Evolutionary conservation across 805 yeast species (phyloP), one percentile per base, ranked within the genome.

Genomic region (Saccharomycopsis capsularis): DNA sequence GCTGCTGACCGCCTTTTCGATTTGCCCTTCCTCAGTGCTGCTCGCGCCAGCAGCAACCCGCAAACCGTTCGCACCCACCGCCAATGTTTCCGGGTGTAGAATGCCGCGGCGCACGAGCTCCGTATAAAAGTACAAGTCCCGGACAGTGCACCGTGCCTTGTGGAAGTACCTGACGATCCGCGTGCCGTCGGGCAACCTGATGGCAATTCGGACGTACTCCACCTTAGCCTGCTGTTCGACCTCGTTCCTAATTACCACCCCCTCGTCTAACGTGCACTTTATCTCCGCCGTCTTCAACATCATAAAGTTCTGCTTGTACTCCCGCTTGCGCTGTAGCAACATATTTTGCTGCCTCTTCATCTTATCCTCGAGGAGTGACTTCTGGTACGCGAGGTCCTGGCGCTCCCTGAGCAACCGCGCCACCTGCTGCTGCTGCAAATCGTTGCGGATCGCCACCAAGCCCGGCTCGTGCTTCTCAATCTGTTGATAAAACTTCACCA

Each of bases 321-420:
- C 56, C 1, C 62, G 65, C 18, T 58, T 58, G 15, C 56, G 53
- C 36, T 46, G 54, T 36, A 48, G 59, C 38, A 53, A 57, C 42
- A 54, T 51, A 45, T 70, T 62, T 52, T 66, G 60, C 56, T 71
- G 70, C 44, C 68, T 68, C 22, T 72, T 74, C 29, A 81, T 69
- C 46, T 81, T 73, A 65, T 90, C 98, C 32, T 76, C 71, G 16
- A 75, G 74, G 32, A 90, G 67, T 0, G 95, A 81, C 32, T 75
- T 75, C 59, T 82, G 80, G 65, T 81, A 89, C 19, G 93, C 88
- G 40, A 74, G 67, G 59, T 88, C 93, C 63, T 90, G 96, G 57
- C 82, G 82, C 52, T 74, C 73, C 45, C 85, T 73, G 30, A 87
- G 67, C 11, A 71, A 65, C 51, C 81, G 75, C 36, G 81, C 71